A percentile compares a stretch with the other conserved stretches of the same genome.
These are phyloP conservation scores for Trametes cubensis DNA, from an alignment of 768 basidiomycete species.

Conservation along the genomic window DNA sequence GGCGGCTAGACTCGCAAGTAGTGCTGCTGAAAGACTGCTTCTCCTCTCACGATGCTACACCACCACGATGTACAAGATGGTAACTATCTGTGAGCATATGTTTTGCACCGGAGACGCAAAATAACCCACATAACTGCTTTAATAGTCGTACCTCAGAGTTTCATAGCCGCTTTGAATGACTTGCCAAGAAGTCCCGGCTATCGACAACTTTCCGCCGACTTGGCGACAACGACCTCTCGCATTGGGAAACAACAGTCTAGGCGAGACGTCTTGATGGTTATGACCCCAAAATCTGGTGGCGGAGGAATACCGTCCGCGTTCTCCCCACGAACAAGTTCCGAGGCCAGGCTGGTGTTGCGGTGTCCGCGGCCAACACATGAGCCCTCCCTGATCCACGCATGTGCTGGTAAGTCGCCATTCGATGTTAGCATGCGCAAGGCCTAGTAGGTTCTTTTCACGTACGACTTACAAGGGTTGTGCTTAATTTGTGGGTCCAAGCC, in stretches of 20 bases:
- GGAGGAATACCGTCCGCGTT: not conserved
- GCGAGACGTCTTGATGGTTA: not conserved
- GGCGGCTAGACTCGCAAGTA: no score
- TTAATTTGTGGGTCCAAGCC: not conserved
- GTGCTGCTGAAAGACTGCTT: no score
- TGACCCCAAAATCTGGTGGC: not conserved
- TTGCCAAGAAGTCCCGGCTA: no score
- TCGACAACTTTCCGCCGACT: no score
- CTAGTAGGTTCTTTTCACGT: not conserved
- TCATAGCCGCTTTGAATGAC: no score
- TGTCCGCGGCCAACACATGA: not conserved
- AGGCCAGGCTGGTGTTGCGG: not conserved
- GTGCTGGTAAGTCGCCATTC: no score
- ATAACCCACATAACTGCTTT: no score
- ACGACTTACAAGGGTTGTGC: not conserved
- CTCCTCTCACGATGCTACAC: no score
- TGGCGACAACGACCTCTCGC: not conserved
- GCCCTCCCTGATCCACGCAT: not conserved
- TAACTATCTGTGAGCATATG: no score
- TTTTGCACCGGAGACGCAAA: no score
- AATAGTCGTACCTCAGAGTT: no score
- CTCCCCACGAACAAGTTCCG: not conserved
- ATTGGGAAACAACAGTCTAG: not conserved
- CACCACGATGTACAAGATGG: no score
- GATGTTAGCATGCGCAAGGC: not conserved